Evolutionary conservation across 2,329 filamentous ascomycete genomes (phyloP).

Genomic region (Calcarisporium arbuscula): DNA sequence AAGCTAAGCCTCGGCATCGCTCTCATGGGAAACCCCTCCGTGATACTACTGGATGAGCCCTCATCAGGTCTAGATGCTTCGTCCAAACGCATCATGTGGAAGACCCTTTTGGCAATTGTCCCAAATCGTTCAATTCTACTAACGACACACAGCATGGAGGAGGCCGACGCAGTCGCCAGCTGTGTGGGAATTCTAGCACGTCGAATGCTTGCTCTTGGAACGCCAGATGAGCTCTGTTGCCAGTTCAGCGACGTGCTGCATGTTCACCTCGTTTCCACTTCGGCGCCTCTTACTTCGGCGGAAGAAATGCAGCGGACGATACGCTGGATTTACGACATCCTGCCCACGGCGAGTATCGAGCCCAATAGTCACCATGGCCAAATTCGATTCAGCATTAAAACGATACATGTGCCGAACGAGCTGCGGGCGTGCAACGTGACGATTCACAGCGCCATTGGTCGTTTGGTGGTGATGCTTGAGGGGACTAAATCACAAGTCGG

Average conservation of each 20-base stretch:
- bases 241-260: constrained; percentile 75
- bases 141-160: constrained; percentile 93
- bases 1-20: constrained; percentile 87
- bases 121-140: constrained; percentile 76
- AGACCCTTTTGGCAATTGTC: constrained; percentile 66
- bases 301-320: constrained; percentile 63
- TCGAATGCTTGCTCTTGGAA: constrained; percentile 79
- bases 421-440: constrained; percentile 15
- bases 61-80: constrained; percentile 85
- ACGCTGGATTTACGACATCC: constrained; percentile 55
- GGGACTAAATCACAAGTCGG: constrained; percentile 61
- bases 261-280: constrained; percentile 71
- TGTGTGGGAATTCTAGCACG: constrained; percentile 81
- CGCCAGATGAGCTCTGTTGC: constrained; percentile 62
- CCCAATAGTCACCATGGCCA: constrained; percentile 77
- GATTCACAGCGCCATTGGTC: constrained; percentile 52
- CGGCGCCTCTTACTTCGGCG: constrained; percentile 65
- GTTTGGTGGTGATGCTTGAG: constrained; percentile 68
- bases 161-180: constrained; percentile 80
- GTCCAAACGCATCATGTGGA: constrained; percentile 90
- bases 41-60: constrained; percentile 84
- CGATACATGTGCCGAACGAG: constrained; percentile 27
- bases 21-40: constrained; percentile 83
- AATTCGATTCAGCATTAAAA: constrained; percentile 71
- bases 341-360: constrained; percentile 63